Conservation (phyloP, 257 asterid genomes). For the Gentiana dahurica region DNA sequence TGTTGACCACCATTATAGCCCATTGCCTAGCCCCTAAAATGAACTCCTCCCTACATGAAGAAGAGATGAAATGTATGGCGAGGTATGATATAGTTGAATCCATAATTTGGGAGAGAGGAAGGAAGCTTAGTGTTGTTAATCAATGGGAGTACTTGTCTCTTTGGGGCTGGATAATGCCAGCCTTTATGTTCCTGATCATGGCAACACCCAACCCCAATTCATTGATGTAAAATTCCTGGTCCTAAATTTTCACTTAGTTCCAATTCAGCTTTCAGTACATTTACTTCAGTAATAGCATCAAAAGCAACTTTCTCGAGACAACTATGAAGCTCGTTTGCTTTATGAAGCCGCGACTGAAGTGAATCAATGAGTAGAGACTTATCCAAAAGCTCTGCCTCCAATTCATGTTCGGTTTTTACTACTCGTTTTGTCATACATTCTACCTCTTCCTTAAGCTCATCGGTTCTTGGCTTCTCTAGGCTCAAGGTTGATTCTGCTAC, state of each 20-base stretch:
- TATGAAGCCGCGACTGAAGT: constrained; percentile 24
- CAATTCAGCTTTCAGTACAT: constrained; percentile 18
- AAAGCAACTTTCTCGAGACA: constrained; percentile 20
- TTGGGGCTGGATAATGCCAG: too few species aligned
- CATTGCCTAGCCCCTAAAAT: too few species aligned
- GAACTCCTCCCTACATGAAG: too few species aligned
- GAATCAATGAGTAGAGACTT: constrained; percentile 21
- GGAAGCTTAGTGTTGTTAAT: too few species aligned
- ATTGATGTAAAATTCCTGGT: constrained; percentile 23
- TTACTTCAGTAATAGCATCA: constrained; percentile 19
- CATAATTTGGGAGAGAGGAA: too few species aligned
- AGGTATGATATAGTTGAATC: too few species aligned
- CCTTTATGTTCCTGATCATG: too few species aligned
- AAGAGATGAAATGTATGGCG: too few species aligned
- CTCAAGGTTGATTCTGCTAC: constrained; percentile 13
- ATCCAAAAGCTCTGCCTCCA: constrained; percentile 27
- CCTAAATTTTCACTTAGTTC: constrained; percentile 21
- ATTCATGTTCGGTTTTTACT: constrained; percentile 14
- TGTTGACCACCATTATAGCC: too few species aligned
- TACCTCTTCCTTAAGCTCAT: constrained; percentile 18
- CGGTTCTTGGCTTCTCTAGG: constrained; percentile 22
- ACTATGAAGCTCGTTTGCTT: constrained; percentile 19
- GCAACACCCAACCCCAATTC: constrained; percentile 20
- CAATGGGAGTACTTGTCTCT: too few species aligned
- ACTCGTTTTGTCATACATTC: constrained; percentile 7